A percentile compares a stretch with the other conserved stretches of the same genome.
These are phyloP conservation scores for Hepatocystis sp. DNA, from an alignment of 169 alveolate species.

Conservation along the genomic window DNA sequence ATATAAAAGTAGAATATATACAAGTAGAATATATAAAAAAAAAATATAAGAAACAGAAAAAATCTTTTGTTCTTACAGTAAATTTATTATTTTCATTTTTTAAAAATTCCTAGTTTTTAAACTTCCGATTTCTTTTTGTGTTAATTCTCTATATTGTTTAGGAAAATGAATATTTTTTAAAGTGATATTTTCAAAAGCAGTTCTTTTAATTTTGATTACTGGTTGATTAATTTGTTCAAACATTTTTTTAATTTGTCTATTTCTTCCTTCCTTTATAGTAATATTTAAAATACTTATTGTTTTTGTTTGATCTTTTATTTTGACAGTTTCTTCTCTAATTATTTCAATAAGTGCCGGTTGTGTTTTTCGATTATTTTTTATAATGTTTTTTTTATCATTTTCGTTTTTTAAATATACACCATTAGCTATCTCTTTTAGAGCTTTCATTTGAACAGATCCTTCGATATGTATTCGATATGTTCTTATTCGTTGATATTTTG, in stretches of 20 bases:
- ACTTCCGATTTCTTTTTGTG: constrained; percentile 26
- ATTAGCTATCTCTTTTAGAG: constrained; percentile 47
- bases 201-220: constrained; percentile 66
- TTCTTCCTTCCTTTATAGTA: constrained; percentile 75
- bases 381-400: not conserved
- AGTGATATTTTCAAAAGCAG: constrained; percentile 73
- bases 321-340: constrained; percentile 56
- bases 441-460: constrained; percentile 51
- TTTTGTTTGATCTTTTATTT: constrained; percentile 49
- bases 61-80: too few relatives aligned
- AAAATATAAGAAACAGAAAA: too few relatives aligned
- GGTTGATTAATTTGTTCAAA: constrained; percentile 76
- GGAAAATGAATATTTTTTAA: constrained; percentile 52
- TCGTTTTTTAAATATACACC: constrained; percentile 58
- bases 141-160: constrained; percentile 66
- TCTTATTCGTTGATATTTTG: constrained; percentile 69
- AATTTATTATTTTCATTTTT: too few relatives aligned
- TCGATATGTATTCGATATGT: constrained; percentile 59
- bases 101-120: constrained; percentile 58
- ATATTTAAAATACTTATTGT: constrained; percentile 43
- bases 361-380: constrained; percentile 18
- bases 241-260: constrained; percentile 73
- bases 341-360: constrained; percentile 76
- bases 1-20: too few relatives aligned
- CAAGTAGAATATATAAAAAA: too few relatives aligned